phyloP scores from a whole-genome alignment of 805 yeast genomes.

The Clavispora phyllophila region DNA sequence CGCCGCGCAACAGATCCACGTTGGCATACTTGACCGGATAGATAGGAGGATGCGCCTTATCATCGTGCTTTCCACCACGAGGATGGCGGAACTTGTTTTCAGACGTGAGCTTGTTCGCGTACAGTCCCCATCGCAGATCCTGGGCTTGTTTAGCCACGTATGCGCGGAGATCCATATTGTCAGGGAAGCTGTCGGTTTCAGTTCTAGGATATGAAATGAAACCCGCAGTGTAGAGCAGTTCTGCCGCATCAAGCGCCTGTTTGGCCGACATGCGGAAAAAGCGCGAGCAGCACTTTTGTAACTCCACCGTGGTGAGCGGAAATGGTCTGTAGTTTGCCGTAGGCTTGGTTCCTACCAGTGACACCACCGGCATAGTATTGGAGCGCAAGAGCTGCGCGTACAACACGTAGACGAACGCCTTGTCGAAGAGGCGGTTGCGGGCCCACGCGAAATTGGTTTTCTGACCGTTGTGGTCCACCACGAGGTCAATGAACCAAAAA shows the following conservation, averaged over 20 bases:
- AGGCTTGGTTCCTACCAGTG: conserved; percentile 50
- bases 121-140: conserved; percentile 64
- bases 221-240: conserved; percentile 78
- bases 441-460: conserved; percentile 62
- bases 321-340: conserved; percentile 77
- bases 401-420: conserved; percentile 54
- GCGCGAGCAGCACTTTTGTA: conserved; percentile 81
- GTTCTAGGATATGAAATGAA: conserved; percentile 95
- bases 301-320: conserved; percentile 90
- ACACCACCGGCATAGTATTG: conserved; percentile 46
- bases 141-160: conserved; percentile 58
- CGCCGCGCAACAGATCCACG: conserved; percentile 24
- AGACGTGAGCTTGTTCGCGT: conserved; percentile 43
- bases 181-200: conserved; percentile 86
- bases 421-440: conserved; percentile 67
- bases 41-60: conserved; percentile 97
- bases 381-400: conserved; percentile 60
- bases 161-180: conserved; percentile 61
- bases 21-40: conserved; percentile 68
- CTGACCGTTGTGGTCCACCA: conserved; percentile 38
- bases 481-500: conserved; percentile 70
- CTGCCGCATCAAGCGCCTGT: conserved; percentile 70
- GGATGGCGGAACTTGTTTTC: conserved; percentile 55
- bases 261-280: conserved; percentile 77
- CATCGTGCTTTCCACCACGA: conserved; percentile 77